Conservation (phyloP, 306 rosid genomes). For the Malus domestica region DNA sequence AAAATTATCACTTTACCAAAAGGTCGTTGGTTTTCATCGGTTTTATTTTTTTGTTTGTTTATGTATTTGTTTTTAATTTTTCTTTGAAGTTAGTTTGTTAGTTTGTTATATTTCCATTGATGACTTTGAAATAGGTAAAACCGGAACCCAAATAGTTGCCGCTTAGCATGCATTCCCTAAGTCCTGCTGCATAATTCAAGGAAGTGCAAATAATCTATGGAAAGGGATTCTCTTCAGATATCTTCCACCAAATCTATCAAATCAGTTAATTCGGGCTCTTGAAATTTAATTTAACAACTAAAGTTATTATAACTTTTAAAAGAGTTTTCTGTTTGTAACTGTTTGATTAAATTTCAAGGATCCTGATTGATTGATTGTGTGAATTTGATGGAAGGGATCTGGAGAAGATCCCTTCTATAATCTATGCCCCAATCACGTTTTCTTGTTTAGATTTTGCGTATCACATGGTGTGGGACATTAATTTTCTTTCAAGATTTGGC, state of each 20-base stretch:
- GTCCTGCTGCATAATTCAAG: neutral
- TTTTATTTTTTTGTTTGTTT: too few relatives aligned
- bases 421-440: neutral
- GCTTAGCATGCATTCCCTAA: neutral
- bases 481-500: neutral
- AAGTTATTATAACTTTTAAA: too few relatives aligned
- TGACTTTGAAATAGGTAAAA: neutral
- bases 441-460: neutral
- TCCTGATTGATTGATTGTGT: too few relatives aligned
- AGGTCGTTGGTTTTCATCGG: neutral
- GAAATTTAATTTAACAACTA: too few relatives aligned
- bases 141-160: neutral
- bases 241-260: accelerated
- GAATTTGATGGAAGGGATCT: accelerated
- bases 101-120: neutral
- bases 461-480: neutral
- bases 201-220: neutral
- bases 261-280: accelerated
- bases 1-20: too few relatives aligned
- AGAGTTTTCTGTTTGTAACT: accelerated
- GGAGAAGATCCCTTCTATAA: too few relatives aligned
- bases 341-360: accelerated
- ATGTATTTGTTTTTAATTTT: too few relatives aligned
- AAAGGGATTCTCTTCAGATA: too few relatives aligned
- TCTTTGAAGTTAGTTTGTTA: too few relatives aligned